Conservation (phyloP, 2,329 filamentous ascomycete genomes). For the Diaporthe ampelina region DNA sequence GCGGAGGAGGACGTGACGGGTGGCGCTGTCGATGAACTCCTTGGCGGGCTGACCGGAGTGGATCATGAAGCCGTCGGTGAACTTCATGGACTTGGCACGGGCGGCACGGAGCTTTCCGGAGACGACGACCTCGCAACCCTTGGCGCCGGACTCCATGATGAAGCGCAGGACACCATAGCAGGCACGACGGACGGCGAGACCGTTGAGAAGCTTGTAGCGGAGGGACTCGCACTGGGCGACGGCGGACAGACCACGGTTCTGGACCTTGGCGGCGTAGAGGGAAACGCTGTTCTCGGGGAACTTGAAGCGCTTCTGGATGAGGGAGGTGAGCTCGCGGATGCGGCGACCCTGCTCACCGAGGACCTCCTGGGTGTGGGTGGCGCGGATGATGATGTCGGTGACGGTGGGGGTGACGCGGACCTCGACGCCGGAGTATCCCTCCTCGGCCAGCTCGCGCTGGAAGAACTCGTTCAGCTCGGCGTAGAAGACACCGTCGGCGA, state of each 20-base stretch:
- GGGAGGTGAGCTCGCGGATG: conserved; percentile 99
- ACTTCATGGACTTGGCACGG: conserved; percentile 99
- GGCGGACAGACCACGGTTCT: conserved; percentile 99
- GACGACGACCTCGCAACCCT: conserved; percentile 99
- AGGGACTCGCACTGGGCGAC: conserved; percentile 99
- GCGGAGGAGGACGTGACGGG: conserved; percentile 98
- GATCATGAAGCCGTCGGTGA: conserved; percentile 99
- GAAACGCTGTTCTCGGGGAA: conserved; percentile 99
- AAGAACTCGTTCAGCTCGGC: conserved; percentile 99
- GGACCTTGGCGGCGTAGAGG: conserved; percentile 99
- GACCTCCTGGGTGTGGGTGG: conserved; percentile 99
- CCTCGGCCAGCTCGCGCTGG: conserved; percentile 99
- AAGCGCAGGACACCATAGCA: conserved; percentile 99
- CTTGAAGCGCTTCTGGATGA: conserved; percentile 99
- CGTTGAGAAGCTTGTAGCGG: conserved; percentile 99
- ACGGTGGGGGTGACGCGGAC: conserved; percentile 99
- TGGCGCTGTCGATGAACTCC: conserved; percentile 99
- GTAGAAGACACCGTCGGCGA: conserved; percentile 99
- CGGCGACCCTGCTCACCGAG: conserved; percentile 99
- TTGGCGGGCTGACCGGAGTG: conserved; percentile 99
- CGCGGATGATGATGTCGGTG: conserved; percentile 99
- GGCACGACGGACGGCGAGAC: conserved; percentile 96
- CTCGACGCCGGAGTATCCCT: conserved; percentile 99
- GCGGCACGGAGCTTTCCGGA: conserved; percentile 99
- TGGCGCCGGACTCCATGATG: conserved; percentile 99